Conservation (phyloP, 305 asterid species). For the Solanum hybrid region DNA sequence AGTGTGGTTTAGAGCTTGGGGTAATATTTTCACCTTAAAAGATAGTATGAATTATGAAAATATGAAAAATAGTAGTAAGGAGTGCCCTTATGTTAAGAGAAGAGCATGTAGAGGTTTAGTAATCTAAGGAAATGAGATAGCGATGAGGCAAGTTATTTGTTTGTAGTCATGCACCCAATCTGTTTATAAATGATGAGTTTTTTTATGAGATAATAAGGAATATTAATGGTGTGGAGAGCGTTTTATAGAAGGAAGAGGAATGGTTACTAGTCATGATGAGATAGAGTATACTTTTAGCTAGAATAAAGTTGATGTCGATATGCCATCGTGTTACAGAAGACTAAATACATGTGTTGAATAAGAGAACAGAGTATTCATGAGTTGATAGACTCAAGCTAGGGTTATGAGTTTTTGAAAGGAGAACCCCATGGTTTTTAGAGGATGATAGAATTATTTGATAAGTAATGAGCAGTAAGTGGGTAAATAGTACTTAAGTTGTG, state of each 20-base stretch:
- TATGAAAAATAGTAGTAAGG: neutral
- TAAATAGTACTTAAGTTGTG: neutral
- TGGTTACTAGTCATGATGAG: neutral
- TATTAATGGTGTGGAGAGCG: neutral
- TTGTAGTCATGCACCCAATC: neutral
- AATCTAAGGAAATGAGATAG: neutral
- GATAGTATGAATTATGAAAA: neutral
- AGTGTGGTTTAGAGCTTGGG: neutral
- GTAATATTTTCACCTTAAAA: neutral
- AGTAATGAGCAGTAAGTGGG: neutral
- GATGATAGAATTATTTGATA: neutral
- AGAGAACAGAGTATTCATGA: too few relatives aligned
- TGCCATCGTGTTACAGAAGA: neutral
- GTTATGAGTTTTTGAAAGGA: neutral
- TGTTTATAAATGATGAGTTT: neutral
- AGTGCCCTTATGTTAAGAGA: neutral
- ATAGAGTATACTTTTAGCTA: neutral
- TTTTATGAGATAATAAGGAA: neutral
- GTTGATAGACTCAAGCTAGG: too few relatives aligned
- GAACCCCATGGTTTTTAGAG: neutral
- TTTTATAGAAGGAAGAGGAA: neutral
- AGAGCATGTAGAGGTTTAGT: neutral
- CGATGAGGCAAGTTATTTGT: neutral
- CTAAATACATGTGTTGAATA: too few relatives aligned
- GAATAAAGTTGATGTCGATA: neutral